phyloP scores from a whole-genome alignment of 177 flowering plant species.

The Tripterygium wilfordii region DNA sequence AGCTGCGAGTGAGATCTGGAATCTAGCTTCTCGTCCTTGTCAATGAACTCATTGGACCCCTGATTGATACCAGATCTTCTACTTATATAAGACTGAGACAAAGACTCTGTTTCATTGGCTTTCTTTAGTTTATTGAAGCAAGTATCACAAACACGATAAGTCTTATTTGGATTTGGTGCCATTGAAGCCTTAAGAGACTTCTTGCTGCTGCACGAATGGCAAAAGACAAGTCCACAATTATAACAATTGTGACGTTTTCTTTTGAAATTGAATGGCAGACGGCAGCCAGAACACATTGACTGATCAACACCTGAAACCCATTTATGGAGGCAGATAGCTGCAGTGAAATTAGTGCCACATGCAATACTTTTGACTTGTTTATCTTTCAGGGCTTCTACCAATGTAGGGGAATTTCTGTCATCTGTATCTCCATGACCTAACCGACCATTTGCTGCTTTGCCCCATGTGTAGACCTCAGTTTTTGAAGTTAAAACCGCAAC shows the following conservation, averaged over 20 bases:
- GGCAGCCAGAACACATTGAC: constrained; percentile 97
- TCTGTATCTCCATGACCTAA: constrained; percentile 93
- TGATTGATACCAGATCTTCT: constrained; percentile 66
- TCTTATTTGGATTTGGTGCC: constrained; percentile 96
- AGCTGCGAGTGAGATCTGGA: constrained; percentile 56
- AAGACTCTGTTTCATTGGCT: constrained; percentile 58
- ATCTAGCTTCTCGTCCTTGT: constrained; percentile 67
- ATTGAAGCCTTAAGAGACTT: constrained; percentile 91
- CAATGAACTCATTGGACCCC: constrained; percentile 45
- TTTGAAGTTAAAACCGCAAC: constrained; percentile 89
- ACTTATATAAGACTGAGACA: constrained; percentile 49
- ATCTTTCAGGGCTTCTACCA: constrained; percentile 91
- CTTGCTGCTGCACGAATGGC: constrained; percentile 96
- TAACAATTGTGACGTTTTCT: constrained; percentile 97
- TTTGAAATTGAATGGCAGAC: constrained; percentile 89
- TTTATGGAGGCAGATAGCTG: constrained; percentile 92
- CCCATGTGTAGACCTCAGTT: constrained; percentile 99
- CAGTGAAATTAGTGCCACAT: constrained; percentile 89
- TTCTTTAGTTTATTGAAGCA: constrained; percentile 74
- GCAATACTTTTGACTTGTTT: constrained; percentile 95
- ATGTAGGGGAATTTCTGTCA: constrained; percentile 66
- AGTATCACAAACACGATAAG: constrained; percentile 92
- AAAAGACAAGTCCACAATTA: constrained; percentile 95
- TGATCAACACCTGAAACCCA: constrained; percentile 96
- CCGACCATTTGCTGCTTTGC: constrained; percentile 95